These are phyloP conservation scores for Lodderomyces elongisporus DNA, from an alignment of 1,139 yeast genomes.

Conservation along the genomic window DNA sequence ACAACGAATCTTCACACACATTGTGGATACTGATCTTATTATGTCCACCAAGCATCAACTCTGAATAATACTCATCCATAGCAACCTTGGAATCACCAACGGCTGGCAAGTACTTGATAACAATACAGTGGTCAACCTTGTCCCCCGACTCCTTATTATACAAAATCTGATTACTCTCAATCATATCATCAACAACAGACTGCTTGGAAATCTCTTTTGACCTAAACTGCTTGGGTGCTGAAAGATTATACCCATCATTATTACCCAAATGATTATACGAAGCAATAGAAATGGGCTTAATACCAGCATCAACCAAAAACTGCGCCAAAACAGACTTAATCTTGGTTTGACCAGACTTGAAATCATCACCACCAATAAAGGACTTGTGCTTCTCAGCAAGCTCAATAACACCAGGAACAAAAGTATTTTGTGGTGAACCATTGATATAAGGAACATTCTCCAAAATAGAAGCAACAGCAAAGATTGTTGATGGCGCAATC, in stretches of 20 bases:
- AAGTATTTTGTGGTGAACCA: slow-evolving; percentile 96
- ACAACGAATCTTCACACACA: slow-evolving; percentile 91
- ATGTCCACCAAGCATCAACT: slow-evolving; percentile 96
- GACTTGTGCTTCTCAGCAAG: slow-evolving; percentile 74
- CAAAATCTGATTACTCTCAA: slow-evolving; percentile 80
- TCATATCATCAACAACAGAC: slow-evolving; percentile 91
- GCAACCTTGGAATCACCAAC: slow-evolving; percentile 97
- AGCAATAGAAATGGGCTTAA: slow-evolving; percentile 89
- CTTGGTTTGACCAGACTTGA: slow-evolving; percentile 96
- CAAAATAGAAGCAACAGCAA: slow-evolving; percentile 88
- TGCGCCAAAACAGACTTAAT: slow-evolving; percentile 93
- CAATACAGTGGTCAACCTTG: slow-evolving; percentile 89
- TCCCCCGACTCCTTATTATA: slow-evolving; percentile 79
- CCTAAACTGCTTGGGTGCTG: slow-evolving; percentile 89
- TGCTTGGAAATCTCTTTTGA: slow-evolving; percentile 93
- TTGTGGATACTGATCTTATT: slow-evolving; percentile 90
- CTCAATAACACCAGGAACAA: slow-evolving; percentile 91
- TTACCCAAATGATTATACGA: slow-evolving; percentile 96
- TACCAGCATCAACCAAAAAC: slow-evolving; percentile 95
- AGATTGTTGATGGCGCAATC: slow-evolving; percentile 85
- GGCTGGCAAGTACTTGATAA: slow-evolving; percentile 88
- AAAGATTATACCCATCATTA: slow-evolving; percentile 90
- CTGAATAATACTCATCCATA: slow-evolving; percentile 96
- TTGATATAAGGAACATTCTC: slow-evolving; percentile 87
- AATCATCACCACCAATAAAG: slow-evolving; percentile 95